Evolutionary conservation across 2,329 filamentous ascomycete genomes (phyloP), one percentile per base, ranked within the genome.

Genomic region (Catunica adiposa): DNA sequence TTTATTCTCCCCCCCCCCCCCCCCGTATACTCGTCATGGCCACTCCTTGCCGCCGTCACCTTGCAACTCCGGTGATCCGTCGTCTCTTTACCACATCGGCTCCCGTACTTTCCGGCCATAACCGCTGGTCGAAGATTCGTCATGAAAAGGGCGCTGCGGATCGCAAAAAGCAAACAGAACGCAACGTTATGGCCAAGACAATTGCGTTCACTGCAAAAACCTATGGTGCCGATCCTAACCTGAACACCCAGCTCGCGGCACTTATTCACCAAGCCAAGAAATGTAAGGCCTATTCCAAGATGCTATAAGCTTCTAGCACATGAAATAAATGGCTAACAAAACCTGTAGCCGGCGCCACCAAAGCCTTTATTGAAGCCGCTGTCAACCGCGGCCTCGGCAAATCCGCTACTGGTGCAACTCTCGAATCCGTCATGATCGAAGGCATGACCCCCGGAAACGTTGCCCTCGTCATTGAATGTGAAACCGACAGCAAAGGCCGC

Each of bases 41-140:
- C 38, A 22, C 25, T 25, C 1, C 42, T 20, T 25, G 47, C 8
- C 37, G 42, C 7, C 40, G 26, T 17, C 42, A 54, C 17, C 26
- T 54, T 25, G 9, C 11, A n/a, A 20, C 17, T 22, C 47, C 37
- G 22, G 26, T 23, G 17, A 31, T 23, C 17, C 20, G 23, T 17
- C 56, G 56, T 15, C 20, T 53, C 20, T 46, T 58, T 7, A 46
- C 29, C 17, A 38, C 47, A n/a, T 55, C 56, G 1, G 31, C 56
- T 5, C 38, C 25, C 25, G 20, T 70, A 59, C 82, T 84, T 23
- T 83, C 84, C 23, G 89, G 89, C 14, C 89, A 95, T 70, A 95
- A 84, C 68, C 85, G 89, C 66, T 98, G 92, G 92, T 89, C 88
- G 57, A 94, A 92, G 64, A 97, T 96, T 70, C 86, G 84, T 65